phyloP scores from a whole-genome alignment of 1,139 yeast species.

The Taphrina deformans region DNA sequence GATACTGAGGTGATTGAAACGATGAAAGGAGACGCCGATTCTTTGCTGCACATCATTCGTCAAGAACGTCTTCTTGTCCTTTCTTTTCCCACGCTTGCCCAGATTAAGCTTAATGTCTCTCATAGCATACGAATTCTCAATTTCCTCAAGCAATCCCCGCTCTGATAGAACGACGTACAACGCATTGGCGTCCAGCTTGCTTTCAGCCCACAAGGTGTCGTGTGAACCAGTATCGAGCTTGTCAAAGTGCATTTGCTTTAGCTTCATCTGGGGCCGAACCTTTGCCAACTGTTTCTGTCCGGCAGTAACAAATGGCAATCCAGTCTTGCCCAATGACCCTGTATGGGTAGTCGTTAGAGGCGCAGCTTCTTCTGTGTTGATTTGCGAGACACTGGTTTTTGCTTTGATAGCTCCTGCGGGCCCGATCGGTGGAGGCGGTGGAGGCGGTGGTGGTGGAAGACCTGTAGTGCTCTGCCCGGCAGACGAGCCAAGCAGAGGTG shows the following conservation, averaged over 20 bases:
- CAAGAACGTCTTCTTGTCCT: constrained; percentile 60
- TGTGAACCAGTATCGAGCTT: constrained; percentile 60
- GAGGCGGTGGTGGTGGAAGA: constrained; percentile 39
- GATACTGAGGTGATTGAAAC: constrained; percentile 64
- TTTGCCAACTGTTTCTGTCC: constrained; percentile 29
- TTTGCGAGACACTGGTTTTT: neutral
- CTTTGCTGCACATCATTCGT: constrained; percentile 78
- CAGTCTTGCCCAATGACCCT: constrained; percentile 34
- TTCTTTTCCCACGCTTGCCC: constrained; percentile 44
- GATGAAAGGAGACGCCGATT: constrained; percentile 87
- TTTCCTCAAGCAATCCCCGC: constrained; percentile 73
- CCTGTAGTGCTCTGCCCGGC: constrained; percentile 45
- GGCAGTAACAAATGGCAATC: constrained; percentile 33
- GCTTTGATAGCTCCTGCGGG: constrained; percentile 37
- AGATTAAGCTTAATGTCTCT: constrained; percentile 50
- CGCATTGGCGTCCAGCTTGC: constrained; percentile 48
- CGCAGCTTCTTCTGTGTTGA: neutral
- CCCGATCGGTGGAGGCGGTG: constrained; percentile 40
- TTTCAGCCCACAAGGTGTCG: constrained; percentile 78
- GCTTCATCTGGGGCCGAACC: constrained; percentile 59
- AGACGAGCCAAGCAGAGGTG: constrained; percentile 47
- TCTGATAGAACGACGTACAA: constrained; percentile 59
- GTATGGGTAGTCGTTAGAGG: constrained; percentile 21
- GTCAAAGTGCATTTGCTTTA: constrained; percentile 97
- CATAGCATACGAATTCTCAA: constrained; percentile 75